Evolutionary conservation across 768 basidiomycete species (phyloP).

Genomic region (Boletus vinaceobasis): DNA sequence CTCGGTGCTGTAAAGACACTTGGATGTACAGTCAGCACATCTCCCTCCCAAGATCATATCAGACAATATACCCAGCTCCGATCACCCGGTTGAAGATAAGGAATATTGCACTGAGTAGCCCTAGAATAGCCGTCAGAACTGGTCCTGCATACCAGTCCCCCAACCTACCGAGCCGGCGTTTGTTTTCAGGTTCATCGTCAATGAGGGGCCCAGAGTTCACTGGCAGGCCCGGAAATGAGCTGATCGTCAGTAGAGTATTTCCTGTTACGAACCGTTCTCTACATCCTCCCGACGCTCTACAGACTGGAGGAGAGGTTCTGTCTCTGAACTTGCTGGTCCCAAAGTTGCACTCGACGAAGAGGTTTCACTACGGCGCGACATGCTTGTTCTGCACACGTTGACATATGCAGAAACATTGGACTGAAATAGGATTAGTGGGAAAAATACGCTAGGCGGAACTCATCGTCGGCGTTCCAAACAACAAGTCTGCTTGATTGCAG

Average conservation of each 20-base stretch:
- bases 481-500: background rate
- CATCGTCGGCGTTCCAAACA: too few relatives aligned
- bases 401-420: background rate
- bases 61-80: slow-evolving; percentile 56
- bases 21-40: background rate
- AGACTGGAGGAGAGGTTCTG: slow-evolving; percentile 20
- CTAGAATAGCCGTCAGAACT: slow-evolving; percentile 1
- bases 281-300: background rate
- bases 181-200: slow-evolving; percentile 47
- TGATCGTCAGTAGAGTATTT: background rate
- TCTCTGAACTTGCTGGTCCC: slow-evolving; percentile 11
- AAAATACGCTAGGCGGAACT: too few relatives aligned
- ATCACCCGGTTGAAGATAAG: slow-evolving; percentile 77
- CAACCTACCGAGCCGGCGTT: slow-evolving; percentile 48
- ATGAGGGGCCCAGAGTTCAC: slow-evolving; percentile 15
- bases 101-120: slow-evolving; percentile 48
- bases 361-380: background rate
- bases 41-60: background rate
- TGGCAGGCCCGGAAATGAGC: background rate
- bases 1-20: slow-evolving; percentile 74
- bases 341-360: background rate
- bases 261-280: slow-evolving; percentile 15
- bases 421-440: background rate
- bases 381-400: background rate
- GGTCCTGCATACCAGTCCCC: background rate